Evolutionary conservation across 768 basidiomycete species (phyloP), one percentile per base, ranked within the genome.

Genomic region (Phaeotremella skinneri): DNA sequence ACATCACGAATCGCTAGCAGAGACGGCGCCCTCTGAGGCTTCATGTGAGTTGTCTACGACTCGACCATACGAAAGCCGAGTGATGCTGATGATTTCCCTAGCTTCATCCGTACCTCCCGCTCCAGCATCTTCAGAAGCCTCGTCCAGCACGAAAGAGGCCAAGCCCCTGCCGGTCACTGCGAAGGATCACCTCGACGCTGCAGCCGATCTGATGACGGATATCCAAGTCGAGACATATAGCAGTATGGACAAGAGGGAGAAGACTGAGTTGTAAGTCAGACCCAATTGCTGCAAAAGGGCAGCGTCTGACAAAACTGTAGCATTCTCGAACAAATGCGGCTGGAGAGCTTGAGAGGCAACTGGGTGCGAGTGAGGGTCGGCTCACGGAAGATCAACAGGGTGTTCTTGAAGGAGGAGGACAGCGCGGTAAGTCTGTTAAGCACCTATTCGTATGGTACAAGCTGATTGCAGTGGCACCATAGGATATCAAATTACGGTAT

Each of bases 181-280:
- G 14, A 68, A 69, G 55, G 87, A 89, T 67, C 84, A 86, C 41
- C 79, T 91, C 37, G 85, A 88, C 68, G 87, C 86, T 0, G 92
- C 96, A 4, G 92, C 90, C 0, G 96, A 98, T 63, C 80, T 98
- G 27, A 82, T 98, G 61, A 87, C 87, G 23, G 96, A 99, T 58
- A 84, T 99, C 2, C 93, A 97, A 80, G 93, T 99, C 37, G 96
- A 99, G 79, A 98, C 96, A 1, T 99, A 97, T 76, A 97, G 93
- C 14, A 91, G 90, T 4, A 98, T 99, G 96, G 91, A 97, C 64
- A 86, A 92, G 59, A 81, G 89, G 72, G 96, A 99, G 78, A 99
- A 99, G 82, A 96, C 91, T 3, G 91, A 98, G 75, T 97, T 99
- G 76, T 76, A 57, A 68, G 74, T 66, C 14, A 17, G 20, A n/a